Conservation (phyloP, 345 rosid genomes). For the Eucalyptus pumila region DNA sequence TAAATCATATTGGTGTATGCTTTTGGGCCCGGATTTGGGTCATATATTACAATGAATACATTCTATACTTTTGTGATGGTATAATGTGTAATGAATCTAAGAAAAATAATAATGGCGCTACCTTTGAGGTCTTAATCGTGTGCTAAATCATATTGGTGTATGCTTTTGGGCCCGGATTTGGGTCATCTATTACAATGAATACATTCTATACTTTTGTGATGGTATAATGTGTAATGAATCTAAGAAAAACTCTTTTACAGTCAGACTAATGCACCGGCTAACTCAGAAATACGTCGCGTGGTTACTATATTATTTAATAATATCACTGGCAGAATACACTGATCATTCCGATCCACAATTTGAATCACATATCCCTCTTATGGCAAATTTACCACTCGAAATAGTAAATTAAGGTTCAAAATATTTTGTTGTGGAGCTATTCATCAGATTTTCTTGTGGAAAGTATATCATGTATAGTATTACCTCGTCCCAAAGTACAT, state of each 20-base stretch:
- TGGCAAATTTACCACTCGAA: neutral
- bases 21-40: too few relatives aligned
- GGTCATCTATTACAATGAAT: neutral
- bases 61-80: too few relatives aligned
- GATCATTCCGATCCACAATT: neutral
- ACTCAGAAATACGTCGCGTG: neutral
- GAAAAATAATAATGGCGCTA: neutral
- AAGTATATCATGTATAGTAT: neutral
- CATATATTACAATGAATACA: too few relatives aligned
- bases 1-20: too few relatives aligned
- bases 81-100: too few relatives aligned
- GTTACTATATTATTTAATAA: neutral
- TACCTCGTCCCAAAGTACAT: neutral
- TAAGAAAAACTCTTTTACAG: neutral
- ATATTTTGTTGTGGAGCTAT: neutral
- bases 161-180: neutral
- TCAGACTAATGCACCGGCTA: neutral
- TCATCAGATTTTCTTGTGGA: neutral
- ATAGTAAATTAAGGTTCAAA: neutral
- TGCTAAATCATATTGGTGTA: neutral
- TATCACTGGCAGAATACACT: neutral
- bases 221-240: neutral
- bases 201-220: neutral
- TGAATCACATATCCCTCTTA: neutral
- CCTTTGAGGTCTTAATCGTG: neutral